Base-by-base conservation (phyloP, 305 asterid genomes). In the Rubia peregrina region DNA sequence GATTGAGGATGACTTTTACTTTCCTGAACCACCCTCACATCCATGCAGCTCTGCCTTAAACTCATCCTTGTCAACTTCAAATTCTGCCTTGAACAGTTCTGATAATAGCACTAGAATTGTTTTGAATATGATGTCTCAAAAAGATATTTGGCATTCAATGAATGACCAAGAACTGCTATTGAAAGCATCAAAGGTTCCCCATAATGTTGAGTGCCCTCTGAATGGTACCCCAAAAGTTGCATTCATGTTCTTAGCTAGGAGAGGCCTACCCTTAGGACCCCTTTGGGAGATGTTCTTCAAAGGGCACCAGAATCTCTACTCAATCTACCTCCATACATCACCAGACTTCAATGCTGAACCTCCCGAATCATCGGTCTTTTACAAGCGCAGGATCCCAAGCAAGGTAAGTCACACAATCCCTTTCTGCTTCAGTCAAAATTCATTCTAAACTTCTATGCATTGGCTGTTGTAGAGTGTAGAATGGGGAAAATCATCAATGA, bases 261-360 rank as follows among this genome's bases (percentile, higher is more conserved):
- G 89, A 46, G 72, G 79, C 41, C 61, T 92, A 68, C 90, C 89
- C 8, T 70, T 88, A 71, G 84, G 83, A 22, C 88, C 92, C 40
- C 85, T 89, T 33, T 90, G 96, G 98, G 94, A 88, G 76, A 72
- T 84, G 77, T 91, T 89, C 87, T 91, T 91, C 68, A 82, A 74
- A 76, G 90, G 96, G 30, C 82, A 92, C 57, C 83, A 84, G 77
- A 87, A 83, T n/a, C 64, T 83, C 36, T 90, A 82, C 76, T 84
- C 98, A 4, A 84, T 90, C 67, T 92, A 92, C 78, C 78, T 92
- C 40, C 96, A 89, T 22, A 77, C 89, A 9, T 78, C 80, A 5
- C 89, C 95, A 5, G 85, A 79, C 24, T 86, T 82, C 73, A 12
- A 38, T 19, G 40, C 71, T 33, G 83, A 83, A 46, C 86, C 88